A percentile compares a stretch with the other conserved stretches of the same genome.
Evolutionary conservation across 345 rosid species (phyloP).

Genomic region (Anacardium occidentale): DNA sequence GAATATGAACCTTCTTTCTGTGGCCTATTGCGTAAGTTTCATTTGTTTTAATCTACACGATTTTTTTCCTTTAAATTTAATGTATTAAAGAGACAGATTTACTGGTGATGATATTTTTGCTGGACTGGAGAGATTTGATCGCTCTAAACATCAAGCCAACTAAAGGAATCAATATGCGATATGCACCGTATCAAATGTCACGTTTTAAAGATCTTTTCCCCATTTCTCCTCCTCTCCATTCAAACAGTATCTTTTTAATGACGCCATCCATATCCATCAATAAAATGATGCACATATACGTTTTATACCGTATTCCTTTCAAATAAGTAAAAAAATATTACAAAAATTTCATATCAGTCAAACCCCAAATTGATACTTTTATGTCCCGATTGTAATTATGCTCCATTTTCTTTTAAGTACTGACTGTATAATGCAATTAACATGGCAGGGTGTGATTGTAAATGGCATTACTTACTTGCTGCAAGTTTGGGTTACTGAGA

Average conservation of each 20-base stretch:
- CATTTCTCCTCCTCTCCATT: not conserved
- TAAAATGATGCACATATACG: not conserved
- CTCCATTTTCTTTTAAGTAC: not conserved
- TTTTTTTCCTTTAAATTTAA: too few species aligned
- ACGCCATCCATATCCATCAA: too few species aligned
- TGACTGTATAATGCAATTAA: not conserved
- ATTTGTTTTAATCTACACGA: not conserved
- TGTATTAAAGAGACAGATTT: too few species aligned
- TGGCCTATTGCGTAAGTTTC: conserved; percentile 68
- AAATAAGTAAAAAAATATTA: too few species aligned
- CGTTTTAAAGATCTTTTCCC: not conserved
- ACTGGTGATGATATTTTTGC: not conserved
- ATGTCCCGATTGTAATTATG: too few species aligned
- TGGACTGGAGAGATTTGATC: not conserved
- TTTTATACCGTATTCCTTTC: too few species aligned
- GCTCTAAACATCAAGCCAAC: not conserved
- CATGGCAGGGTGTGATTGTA: conserved; percentile 65
- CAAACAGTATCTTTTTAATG: not conserved
- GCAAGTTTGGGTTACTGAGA: conserved; percentile 84
- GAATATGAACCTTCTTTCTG: conserved; percentile 68
- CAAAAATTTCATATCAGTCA: too few species aligned
- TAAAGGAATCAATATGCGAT: not conserved
- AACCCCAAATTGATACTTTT: too few species aligned
- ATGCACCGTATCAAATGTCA: not conserved
- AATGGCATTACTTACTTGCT: conserved; percentile 75